Percentiles rank a stretch among this genome's conserved stretches.
phyloP scores from a whole-genome alignment of 2,329 filamentous ascomycete genomes.

The Ophiostoma sp. region DNA sequence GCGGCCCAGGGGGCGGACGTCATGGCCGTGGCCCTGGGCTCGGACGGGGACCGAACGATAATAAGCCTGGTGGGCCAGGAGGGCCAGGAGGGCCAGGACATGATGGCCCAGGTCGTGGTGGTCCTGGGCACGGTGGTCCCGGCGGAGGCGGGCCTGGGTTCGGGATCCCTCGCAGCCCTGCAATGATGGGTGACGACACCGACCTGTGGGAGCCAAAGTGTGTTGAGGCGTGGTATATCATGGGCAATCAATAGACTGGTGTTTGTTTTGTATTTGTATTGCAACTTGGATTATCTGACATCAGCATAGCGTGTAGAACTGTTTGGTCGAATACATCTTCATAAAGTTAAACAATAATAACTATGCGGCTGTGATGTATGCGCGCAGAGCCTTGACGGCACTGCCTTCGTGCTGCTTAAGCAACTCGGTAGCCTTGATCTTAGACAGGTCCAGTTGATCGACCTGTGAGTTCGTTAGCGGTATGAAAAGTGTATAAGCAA shows the following conservation, averaged over 20 bases:
- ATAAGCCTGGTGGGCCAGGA: not conserved
- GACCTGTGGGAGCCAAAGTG: conserved; percentile 34
- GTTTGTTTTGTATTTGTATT: not conserved
- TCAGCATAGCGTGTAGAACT: not conserved
- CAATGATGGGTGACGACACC: conserved; percentile 30
- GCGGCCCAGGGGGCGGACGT: not conserved
- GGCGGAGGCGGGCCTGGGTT: conserved; percentile 14
- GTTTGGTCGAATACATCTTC: not conserved
- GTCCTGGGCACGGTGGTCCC: conserved; percentile 14
- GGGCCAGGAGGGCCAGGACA: not conserved
- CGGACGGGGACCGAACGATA: not conserved
- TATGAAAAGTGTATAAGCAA: not conserved
- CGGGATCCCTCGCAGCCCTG: conserved; percentile 26
- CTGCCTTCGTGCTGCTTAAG: conserved; percentile 67
- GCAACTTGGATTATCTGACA: not conserved
- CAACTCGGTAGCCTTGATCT: conserved; percentile 67
- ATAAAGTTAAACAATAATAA: not conserved
- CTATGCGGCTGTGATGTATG: conserved; percentile 40
- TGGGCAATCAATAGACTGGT: conserved; percentile 6
- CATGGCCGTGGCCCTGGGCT: not conserved
- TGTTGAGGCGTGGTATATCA: conserved; percentile 26
- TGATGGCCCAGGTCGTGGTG: not conserved
- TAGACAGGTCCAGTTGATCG: conserved; percentile 66
- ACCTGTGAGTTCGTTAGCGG: conserved; percentile 42
- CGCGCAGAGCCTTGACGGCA: conserved; percentile 60